Conservation (phyloP, 345 rosid species). For the Excoecaria agallocha region DNA sequence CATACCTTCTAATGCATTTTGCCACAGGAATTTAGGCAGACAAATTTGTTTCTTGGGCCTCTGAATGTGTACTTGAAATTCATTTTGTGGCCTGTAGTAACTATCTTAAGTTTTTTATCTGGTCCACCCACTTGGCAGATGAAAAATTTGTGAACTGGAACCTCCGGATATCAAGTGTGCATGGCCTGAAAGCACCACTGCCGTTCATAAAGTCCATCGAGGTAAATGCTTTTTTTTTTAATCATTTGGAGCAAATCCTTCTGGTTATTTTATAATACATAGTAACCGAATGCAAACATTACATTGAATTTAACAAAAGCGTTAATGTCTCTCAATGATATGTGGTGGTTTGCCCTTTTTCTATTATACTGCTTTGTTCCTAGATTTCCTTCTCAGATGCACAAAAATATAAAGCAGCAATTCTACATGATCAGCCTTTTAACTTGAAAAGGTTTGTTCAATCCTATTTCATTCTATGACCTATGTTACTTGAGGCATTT, state of each 20-base stretch:
- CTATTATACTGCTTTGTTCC: constrained; percentile 5
- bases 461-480: neutral
- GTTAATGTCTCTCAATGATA: neutral
- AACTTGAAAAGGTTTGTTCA: constrained; percentile 61
- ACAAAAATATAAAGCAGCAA: constrained; percentile 68
- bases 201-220: constrained; percentile 77
- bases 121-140: constrained; percentile 31
- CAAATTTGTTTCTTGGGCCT: neutral
- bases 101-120: constrained; percentile 21
- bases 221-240: constrained; percentile 39
- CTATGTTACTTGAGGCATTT: neutral
- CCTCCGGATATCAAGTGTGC: constrained; percentile 68
- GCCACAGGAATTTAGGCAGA: neutral
- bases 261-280: neutral
- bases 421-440: constrained; percentile 69
- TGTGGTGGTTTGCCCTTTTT: neutral
- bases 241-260: neutral
- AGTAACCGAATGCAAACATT: neutral
- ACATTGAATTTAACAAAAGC: too few species aligned
- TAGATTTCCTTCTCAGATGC: constrained; percentile 77
- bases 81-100: neutral
- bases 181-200: constrained; percentile 64
- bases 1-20: constrained; percentile 1
- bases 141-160: constrained; percentile 77
- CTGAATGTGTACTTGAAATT: neutral